Base-by-base conservation (phyloP, 2,329 filamentous ascomycete species). In the Zymoseptoria tritici region DNA sequence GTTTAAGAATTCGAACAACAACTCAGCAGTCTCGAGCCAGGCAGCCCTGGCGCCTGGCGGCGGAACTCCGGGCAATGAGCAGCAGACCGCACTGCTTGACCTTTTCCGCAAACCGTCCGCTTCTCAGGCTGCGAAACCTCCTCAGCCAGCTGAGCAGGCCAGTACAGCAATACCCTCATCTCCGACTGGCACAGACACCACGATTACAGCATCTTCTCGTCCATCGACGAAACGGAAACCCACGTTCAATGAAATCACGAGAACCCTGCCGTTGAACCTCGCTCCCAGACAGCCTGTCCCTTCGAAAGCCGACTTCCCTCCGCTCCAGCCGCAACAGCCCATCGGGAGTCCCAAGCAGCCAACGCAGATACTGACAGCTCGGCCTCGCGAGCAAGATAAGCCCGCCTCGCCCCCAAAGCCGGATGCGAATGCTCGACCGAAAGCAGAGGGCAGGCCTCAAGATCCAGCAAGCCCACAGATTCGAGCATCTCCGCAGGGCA, bases 21-120 rank as follows among this genome's bases (percentile, higher is more conserved):
- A 62, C 6, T 11, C 11, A 7, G 16, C 36, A 52, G 52, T 46
- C 50, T 54, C 52, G 22, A 29, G 26, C 26, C 55, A 46, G n/a
- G 50, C 31, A 42, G 22, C 8, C 26, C 26, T 29, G 26, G 26
- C 26, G 26, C 26, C 46, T n/a, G 36, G 36, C 16, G 36, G 36
- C 36, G 16, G 36, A 46, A 46, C 4, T 7, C 36, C 36, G 19
- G 71, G 73, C 53, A 76, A 69, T 46, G 70, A 72, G 19, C 78
- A 80, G 55, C 78, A 80, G 62, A 73, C 75, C 55, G 72, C 75
- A 7, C 66, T 82, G 21, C 67, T 82, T 22, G 76, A 74, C 59
- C 67, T 81, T 2, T 80, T 82, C 66, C 71, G 71, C 11, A 68
- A 72, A 62, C 64, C 70, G 13, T 65, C 68, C 9, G 65, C 66